Conservation (phyloP, 2,329 filamentous ascomycete genomes). For the Amesomyces nigricolor region DNA sequence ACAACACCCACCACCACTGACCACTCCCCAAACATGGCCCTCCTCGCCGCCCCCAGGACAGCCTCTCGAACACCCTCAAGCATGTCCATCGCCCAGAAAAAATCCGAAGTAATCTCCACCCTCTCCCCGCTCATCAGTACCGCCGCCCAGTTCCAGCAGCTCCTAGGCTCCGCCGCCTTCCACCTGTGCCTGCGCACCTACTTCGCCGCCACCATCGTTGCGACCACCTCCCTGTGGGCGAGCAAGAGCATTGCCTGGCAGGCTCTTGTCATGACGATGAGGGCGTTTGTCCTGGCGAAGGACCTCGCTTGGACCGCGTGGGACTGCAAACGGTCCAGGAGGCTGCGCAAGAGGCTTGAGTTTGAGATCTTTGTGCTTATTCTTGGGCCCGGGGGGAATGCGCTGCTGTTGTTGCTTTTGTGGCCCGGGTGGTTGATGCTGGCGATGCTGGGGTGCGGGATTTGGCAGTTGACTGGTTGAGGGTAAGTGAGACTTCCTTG, state of each 20-base stretch:
- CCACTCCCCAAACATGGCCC: conserved; percentile 15
- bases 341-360: conserved; percentile 40
- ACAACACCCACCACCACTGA: background rate
- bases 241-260: conserved; percentile 20
- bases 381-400: conserved; percentile 45
- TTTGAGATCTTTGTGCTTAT: conserved; percentile 48
- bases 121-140: conserved; percentile 19
- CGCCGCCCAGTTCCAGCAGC: conserved; percentile 22
- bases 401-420: conserved; percentile 45
- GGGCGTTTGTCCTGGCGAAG: background rate
- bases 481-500: conserved; percentile 13
- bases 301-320: conserved; percentile 13
- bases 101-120: conserved; percentile 17
- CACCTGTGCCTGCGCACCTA: conserved; percentile 20
- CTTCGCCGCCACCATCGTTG: conserved; percentile 21
- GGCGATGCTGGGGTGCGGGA: conserved; percentile 31
- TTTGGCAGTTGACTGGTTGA: conserved; percentile 35
- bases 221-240: conserved; percentile 12
- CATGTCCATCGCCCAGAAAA: background rate
- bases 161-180: conserved; percentile 20
- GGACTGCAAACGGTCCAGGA: conserved; percentile 19
- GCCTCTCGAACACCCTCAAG: conserved; percentile 15
- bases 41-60: conserved; percentile 20
- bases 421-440: conserved; percentile 54
- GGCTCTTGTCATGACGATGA: conserved; percentile 12